A percentile compares a stretch with the other conserved stretches of the same genome.
Evolutionary conservation across 2,329 filamentous ascomycete species (phyloP).

Genomic region (Magnaporthiopsis rhizophila): DNA sequence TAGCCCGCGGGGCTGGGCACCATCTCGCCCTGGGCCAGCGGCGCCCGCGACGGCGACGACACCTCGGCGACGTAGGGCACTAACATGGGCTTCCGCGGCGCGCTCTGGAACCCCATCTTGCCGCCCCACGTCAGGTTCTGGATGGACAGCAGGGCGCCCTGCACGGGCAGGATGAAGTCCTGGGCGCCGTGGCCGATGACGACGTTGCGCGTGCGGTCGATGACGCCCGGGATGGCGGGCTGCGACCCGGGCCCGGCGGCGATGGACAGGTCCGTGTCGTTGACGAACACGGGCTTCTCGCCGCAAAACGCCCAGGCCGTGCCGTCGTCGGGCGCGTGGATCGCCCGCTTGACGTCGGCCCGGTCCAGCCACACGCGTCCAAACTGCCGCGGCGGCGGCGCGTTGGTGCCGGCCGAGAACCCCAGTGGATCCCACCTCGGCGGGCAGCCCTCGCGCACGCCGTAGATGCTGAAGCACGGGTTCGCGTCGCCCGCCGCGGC

Average conservation of each 20-base stretch:
- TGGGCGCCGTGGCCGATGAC: conserved; percentile 1
- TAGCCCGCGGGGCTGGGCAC: no score
- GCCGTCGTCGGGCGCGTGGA: conserved; percentile 1
- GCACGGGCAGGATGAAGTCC: conserved; percentile 1
- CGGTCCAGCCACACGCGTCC: background rate
- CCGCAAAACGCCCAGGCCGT: conserved; percentile 14
- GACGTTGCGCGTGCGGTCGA: conserved; percentile 3
- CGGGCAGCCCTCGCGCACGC: background rate
- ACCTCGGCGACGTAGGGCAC: conserved; percentile 3
- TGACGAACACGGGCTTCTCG: no score
- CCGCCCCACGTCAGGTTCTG: background rate
- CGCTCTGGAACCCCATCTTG: no score
- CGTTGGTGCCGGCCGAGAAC: conserved; percentile 49
- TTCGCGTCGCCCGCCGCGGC: background rate
- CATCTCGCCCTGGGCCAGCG: no score
- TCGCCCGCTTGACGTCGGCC: background rate
- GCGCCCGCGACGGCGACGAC: background rate
- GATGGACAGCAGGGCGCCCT: background rate
- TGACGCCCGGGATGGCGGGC: background rate
- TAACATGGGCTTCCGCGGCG: no score
- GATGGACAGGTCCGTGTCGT: background rate
- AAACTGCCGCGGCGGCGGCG: conserved; percentile 31
- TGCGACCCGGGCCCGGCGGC: conserved; percentile 17
- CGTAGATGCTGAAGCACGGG: conserved; percentile 2
- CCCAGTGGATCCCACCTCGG: background rate